Evolutionary conservation across 2,329 filamentous ascomycete species (phyloP).

Genomic region (Bipolaris oryzae): DNA sequence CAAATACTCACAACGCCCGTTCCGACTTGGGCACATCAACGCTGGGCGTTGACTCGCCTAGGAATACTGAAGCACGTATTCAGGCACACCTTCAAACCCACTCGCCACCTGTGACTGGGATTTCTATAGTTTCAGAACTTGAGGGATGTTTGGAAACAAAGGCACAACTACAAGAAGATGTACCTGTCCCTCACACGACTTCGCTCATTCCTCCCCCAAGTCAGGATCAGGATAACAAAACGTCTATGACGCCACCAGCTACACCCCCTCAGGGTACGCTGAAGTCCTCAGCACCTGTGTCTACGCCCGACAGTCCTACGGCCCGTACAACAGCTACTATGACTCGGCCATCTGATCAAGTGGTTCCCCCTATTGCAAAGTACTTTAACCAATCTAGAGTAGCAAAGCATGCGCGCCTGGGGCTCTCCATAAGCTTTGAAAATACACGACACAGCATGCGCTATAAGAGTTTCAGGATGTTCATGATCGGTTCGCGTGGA

Average conservation of each 20-base stretch:
- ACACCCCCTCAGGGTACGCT: background rate
- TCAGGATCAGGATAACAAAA: background rate
- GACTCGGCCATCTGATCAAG: background rate
- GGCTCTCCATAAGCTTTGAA: conserved; percentile 5
- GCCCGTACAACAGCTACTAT: background rate
- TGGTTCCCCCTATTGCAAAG: background rate
- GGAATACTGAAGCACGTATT: background rate
- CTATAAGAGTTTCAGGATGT: conserved; percentile 5
- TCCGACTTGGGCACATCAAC: background rate
- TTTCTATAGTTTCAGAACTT: background rate
- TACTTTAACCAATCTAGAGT: background rate
- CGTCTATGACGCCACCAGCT: background rate
- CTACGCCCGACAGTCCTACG: background rate
- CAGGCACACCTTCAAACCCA: background rate
- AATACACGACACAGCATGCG: conserved; percentile 18
- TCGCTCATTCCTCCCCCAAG: background rate
- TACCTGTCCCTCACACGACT: background rate
- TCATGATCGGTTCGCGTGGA: conserved; percentile 22
- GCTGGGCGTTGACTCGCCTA: background rate
- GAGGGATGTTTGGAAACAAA: background rate
- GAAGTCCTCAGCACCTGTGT: background rate
- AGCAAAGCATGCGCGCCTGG: background rate
- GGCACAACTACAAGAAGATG: background rate
- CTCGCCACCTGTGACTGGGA: background rate
- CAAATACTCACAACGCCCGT: background rate